Base-by-base conservation (phyloP, 352 stramenopile species). In the Phytophthora colocasiae region DNA sequence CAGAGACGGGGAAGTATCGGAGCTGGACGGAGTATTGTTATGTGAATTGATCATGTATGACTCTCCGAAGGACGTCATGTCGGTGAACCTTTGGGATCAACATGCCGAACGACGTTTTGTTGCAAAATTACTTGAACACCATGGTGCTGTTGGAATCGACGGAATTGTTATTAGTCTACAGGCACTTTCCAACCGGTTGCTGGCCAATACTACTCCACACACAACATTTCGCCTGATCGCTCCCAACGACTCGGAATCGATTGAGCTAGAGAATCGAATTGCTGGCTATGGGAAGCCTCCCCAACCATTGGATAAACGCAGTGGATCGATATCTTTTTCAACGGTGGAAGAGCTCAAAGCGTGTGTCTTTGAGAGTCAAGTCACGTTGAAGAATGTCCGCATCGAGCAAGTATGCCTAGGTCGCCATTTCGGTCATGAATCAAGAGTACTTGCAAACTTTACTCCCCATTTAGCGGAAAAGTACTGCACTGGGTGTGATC, bases 31-130 rank as follows among this genome's bases (percentile, higher is more conserved):
- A 5, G 75, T 83, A 6, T 45, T 86, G 29, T 55, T 87, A 7
- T 72, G 61, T 34, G 77, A 90, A 45, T 55, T 90, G 8, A 58
- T 79, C n/a, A 85, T 88, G 69, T 61, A 63, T 40, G 76, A 88
- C 65, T 69, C 60, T 2, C 32, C 43, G 2, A 52, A 47, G 41
- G 74, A 85, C 40, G 58, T 60, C 26, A 88, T 89, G 66, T 58
- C 73, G 12, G 50, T 90, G 26, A 88, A 89, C 29, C 62, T 92
- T 36, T 90, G 81, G 79, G 80, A 92, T 34, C 83, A 90, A 39
- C 78, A 86, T 51, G 75, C 83, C 1, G 80, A 92, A 11, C 75
- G 75, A 26, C 62, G 65, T 4, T 82, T 87, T 44, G 62, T 83
- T 14, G 34, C 63, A 2, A 57, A 66, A 7, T 65, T 92, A 56